These are phyloP conservation scores for Phytophthora idaei DNA, from an alignment of 352 stramenopile species.

Conservation along the genomic window DNA sequence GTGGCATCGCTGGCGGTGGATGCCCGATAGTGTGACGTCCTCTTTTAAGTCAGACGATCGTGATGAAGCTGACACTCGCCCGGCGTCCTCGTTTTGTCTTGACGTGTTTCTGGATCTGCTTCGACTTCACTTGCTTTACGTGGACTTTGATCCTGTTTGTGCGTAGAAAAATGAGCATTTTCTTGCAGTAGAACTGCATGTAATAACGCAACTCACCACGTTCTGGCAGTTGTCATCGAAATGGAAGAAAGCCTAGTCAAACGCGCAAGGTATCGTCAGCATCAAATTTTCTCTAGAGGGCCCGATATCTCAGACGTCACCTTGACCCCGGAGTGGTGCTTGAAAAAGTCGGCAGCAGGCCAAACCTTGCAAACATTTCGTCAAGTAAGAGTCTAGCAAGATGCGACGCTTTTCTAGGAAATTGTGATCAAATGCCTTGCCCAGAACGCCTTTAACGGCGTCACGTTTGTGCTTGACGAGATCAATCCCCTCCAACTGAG, in stretches of 20 bases:
- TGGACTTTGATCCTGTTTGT: slow-evolving; percentile 34
- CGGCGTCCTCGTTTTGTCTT: slow-evolving; percentile 5
- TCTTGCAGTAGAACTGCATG: not conserved
- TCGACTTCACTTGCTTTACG: slow-evolving; percentile 34
- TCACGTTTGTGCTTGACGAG: slow-evolving; percentile 66
- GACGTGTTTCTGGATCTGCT: slow-evolving; percentile 19
- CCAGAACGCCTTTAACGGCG: slow-evolving; percentile 52
- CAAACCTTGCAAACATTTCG: slow-evolving; percentile 46
- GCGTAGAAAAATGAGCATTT: too few species aligned
- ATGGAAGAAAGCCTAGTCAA: slow-evolving; percentile 49
- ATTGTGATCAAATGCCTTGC: slow-evolving; percentile 52
- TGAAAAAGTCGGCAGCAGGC: slow-evolving; percentile 63
- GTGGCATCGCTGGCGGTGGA: slow-evolving; percentile 6
- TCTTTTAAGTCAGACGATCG: slow-evolving; percentile 10
- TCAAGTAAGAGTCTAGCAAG: slow-evolving; percentile 59
- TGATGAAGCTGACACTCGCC: slow-evolving; percentile 14
- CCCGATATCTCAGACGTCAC: not conserved
- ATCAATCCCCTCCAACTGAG: slow-evolving; percentile 49
- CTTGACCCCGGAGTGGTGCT: slow-evolving; percentile 42
- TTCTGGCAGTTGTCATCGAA: slow-evolving; percentile 70
- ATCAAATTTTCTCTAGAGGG: not conserved
- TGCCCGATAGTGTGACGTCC: slow-evolving; percentile 6
- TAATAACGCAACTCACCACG: slow-evolving; percentile 40
- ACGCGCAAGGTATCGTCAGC: not conserved
- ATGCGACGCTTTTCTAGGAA: slow-evolving; percentile 67